Evolutionary conservation across 805 yeast genomes (phyloP), one percentile per base, ranked within the genome.

Genomic region (Cyberlindnera euphorbiiphila): DNA sequence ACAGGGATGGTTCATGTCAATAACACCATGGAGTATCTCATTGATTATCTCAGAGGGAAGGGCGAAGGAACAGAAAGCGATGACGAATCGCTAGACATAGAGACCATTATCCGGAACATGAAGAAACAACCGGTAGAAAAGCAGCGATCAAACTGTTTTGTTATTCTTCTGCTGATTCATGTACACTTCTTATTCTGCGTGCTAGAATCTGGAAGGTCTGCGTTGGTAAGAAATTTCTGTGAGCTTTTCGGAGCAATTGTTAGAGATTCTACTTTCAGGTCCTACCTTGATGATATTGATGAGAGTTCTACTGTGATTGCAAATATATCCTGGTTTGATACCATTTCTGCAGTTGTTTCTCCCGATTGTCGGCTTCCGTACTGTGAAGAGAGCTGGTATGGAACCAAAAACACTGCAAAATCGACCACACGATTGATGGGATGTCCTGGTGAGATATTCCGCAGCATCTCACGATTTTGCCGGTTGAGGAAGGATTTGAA

Each of bases 261-360:
- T 15, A 61, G 63, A 33, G 75, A 74, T 41, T 51, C 56, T 15
- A 63, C 68, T n/a, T 72, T 71, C 56, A 54, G 60, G 24, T 46
- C 61, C 4, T 66, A 70, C 16, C 50, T 71, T 46, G 65, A 65
- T 15, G 65, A 62, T 29, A 73, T 72, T 15, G 73, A 71, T 47
- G 76, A 74, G 42, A 63, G 71, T 6, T 71, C 72, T 6, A 57
- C 74, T 1, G 59, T 72, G 20, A 68, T 73, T 6, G 67, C 69
- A 24, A 75, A 72, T n/a, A 50, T 76, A 12, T 68, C 78, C 1
- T 76, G 81, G 81, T 75, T 71, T 51, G 81, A 76, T 45, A 75
- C 81, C 1, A 71, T 75, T 5, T 60, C 74, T 20, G 76, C 81
- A 1, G 57, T 76, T 11, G 74, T 71, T 2, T 72, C 79, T 1